Percentiles rank a stretch among this genome's conserved stretches.
Evolutionary conservation across 2,329 filamentous ascomycete species (phyloP).

Genomic region (Aulographum hederae): DNA sequence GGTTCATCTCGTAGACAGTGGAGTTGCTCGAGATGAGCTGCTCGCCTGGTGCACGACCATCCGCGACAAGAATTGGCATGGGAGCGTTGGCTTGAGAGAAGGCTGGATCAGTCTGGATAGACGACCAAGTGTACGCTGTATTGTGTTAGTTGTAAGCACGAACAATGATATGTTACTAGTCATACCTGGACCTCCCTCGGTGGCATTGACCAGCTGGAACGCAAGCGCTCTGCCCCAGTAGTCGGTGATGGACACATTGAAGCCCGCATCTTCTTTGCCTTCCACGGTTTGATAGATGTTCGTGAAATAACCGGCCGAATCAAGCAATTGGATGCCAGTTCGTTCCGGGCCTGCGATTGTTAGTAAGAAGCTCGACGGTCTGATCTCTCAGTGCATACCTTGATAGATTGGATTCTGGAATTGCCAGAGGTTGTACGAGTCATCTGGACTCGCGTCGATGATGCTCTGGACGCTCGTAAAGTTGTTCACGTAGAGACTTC

Average conservation of each 20-base stretch:
- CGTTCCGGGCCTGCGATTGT: slow-evolving; percentile 24
- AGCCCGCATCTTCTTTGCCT: slow-evolving; percentile 45
- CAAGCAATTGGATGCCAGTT: slow-evolving; percentile 32
- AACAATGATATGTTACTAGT: neutral
- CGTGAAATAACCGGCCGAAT: slow-evolving; percentile 42
- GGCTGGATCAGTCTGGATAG: slow-evolving; percentile 43
- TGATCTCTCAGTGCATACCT: slow-evolving; percentile 12
- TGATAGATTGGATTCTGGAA: slow-evolving; percentile 43
- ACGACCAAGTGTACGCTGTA: slow-evolving; percentile 71
- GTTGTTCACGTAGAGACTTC: slow-evolving; percentile 63
- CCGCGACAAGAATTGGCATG: slow-evolving; percentile 55
- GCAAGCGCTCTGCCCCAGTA: slow-evolving; percentile 76
- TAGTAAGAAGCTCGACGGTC: slow-evolving; percentile 3
- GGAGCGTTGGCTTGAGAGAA: slow-evolving; percentile 48
- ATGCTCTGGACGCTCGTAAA: slow-evolving; percentile 50
- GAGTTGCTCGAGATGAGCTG: slow-evolving; percentile 47
- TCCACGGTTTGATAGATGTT: slow-evolving; percentile 39
- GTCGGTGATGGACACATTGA: slow-evolving; percentile 60
- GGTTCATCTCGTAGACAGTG: slow-evolving; percentile 62
- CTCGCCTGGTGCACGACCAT: slow-evolving; percentile 46
- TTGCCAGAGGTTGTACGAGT: slow-evolving; percentile 36
- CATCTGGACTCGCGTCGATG: slow-evolving; percentile 23
- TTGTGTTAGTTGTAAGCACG: neutral
- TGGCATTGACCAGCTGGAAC: slow-evolving; percentile 66
- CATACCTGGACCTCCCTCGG: slow-evolving; percentile 48